Conservation (phyloP, 306 rosid species). For the Cyclanthera cordifolia region DNA sequence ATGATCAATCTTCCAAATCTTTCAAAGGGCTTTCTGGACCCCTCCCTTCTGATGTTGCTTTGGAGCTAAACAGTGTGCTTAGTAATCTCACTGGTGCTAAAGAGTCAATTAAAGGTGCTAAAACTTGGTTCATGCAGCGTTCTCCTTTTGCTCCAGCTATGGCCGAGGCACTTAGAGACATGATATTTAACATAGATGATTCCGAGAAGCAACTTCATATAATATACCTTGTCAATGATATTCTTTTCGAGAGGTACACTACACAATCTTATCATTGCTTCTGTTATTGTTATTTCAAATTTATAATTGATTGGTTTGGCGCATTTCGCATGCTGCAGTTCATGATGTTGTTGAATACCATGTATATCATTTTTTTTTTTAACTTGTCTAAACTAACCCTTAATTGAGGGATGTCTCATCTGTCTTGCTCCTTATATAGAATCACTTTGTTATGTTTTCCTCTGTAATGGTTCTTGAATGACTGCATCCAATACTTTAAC, state of each 20-base stretch:
- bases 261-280: neutral
- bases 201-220: conserved; percentile 86
- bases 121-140: conserved; percentile 97
- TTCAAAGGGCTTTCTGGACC: conserved; percentile 73
- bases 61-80: conserved; percentile 64
- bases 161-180: conserved; percentile 79
- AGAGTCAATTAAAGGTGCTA: conserved; percentile 84
- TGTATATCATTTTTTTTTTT: neutral
- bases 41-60: conserved; percentile 77
- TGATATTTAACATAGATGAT: conserved; percentile 64
- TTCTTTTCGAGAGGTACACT: conserved; percentile 80
- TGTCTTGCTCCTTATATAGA: neutral
- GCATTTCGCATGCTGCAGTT: neutral
- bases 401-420: conserved; percentile 1
- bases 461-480: neutral
- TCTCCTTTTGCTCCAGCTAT: conserved; percentile 85
- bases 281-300: neutral
- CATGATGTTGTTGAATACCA: neutral
- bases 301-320: neutral
- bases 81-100: conserved; percentile 72
- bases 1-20: conserved; percentile 63
- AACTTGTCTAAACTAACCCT: neutral
- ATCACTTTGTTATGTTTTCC: neutral
- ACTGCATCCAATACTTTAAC: neutral
- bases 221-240: conserved; percentile 83